Conservation (phyloP, 2,329 filamentous ascomycete genomes). For the Trichoderma lentiforme region DNA sequence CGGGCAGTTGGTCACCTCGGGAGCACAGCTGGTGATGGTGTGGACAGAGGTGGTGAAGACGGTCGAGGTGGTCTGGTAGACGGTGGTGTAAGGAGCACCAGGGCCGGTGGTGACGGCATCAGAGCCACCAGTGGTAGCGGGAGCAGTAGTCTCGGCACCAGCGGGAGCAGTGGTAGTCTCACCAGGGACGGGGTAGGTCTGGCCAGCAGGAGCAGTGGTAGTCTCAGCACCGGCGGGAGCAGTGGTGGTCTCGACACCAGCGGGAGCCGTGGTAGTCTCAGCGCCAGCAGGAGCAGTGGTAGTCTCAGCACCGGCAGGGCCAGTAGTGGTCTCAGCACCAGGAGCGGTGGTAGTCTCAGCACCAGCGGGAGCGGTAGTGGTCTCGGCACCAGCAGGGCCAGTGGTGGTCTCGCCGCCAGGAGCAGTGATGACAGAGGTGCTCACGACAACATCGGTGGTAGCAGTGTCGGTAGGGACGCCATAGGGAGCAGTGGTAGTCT, state of each 20-base stretch:
- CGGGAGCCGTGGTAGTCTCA: conserved; percentile 21
- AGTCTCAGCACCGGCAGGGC: no score
- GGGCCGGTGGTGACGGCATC: conserved; percentile 19
- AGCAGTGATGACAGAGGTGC: conserved; percentile 16
- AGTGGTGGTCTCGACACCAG: conserved; percentile 12
- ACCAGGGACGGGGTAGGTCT: not conserved
- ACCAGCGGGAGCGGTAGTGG: not conserved
- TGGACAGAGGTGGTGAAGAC: conserved; percentile 48
- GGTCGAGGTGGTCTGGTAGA: conserved; percentile 46
- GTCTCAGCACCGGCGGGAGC: conserved; percentile 14
- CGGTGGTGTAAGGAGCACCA: conserved; percentile 28
- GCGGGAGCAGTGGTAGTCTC: conserved; percentile 1
- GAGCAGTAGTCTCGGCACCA: conserved; percentile 14
- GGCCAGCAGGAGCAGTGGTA: conserved; percentile 12
- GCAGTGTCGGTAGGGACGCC: not conserved
- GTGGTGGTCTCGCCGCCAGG: not conserved
- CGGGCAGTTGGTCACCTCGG: conserved; percentile 50
- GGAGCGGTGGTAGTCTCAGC: no score
- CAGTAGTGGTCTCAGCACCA: no score
- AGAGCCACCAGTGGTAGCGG: conserved; percentile 15
- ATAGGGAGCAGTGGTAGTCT: conserved; percentile 19
- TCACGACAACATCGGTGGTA: not conserved
- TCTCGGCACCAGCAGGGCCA: not conserved
- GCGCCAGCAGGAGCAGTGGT: no score
- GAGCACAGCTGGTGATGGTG: conserved; percentile 50